Evolutionary conservation across 2,329 filamentous ascomycete genomes (phyloP), one percentile per base, ranked within the genome.

Genomic region (Capronia coronata): DNA sequence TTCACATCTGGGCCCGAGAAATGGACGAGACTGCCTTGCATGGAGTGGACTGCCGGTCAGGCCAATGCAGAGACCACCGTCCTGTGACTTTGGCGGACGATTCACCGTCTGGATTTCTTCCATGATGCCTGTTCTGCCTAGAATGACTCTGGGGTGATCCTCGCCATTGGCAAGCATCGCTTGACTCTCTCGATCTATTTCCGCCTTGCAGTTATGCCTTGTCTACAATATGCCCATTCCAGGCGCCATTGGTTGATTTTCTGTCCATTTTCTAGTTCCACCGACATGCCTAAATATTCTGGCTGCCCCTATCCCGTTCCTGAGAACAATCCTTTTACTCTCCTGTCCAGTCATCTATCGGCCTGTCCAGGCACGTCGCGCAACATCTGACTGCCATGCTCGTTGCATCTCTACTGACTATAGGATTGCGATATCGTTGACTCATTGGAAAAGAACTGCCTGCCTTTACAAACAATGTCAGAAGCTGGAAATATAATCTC

Each of bases 81-180:
- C 46, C 32, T 38, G 29, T 50, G 42, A 43, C 45, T 23, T 16
- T 37, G n/a, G 43, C 23, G n/a, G 16, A 43, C 22, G 51, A 46
- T 13, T 46, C 23, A 48, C 46, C 37, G 19, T 38, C 23, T 30
- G 42, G 41, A 49, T 23, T 39, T 38, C 37, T 35, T 44, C 35
- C 10, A 27, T 35, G 41, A 41, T 48, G 47, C 43, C 48, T 46
- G 35, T 48, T 48, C 52, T 55, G 52, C 52, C 52, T 51, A 47
- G 49, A 32, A 46, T 50, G 37, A 43, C 44, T 40, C 46, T 19
- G 35, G 14, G 14, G 21, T 19, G 38, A 41, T 39, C 22, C 18
- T 16, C 22, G 23, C 49, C 39, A 49, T 52, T 47, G 46, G 50
- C 46, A 48, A 37, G 11, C 21, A 39, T 29, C 40, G 43, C 19